Evolutionary conservation across 768 basidiomycete species (phyloP).

Genomic region (Antrodiella citrinella): DNA sequence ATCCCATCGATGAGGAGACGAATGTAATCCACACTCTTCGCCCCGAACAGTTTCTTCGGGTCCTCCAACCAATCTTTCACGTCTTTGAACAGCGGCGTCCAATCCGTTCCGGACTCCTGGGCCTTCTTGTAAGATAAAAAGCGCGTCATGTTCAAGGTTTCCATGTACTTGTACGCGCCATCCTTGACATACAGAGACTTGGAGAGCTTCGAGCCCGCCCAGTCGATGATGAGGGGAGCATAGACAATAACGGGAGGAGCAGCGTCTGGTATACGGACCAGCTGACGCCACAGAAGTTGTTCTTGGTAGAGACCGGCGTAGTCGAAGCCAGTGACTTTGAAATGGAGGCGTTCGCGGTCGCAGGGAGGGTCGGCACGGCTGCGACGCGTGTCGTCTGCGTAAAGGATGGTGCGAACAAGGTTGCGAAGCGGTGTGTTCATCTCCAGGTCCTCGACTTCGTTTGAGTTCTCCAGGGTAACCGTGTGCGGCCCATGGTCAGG

Average conservation of each 20-base stretch:
- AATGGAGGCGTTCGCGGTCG: slow-evolving; percentile 14
- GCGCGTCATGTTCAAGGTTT: no score
- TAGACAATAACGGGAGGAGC: no score
- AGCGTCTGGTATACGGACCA: slow-evolving; percentile 14
- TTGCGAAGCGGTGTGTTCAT: slow-evolving; percentile 25
- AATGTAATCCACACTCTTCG: no score
- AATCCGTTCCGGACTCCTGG: no score
- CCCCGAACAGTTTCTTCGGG: no score
- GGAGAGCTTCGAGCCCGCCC: slow-evolving; percentile 24
- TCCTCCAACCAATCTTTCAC: no score
- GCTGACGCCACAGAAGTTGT: slow-evolving; percentile 21
- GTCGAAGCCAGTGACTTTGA: slow-evolving; percentile 22
- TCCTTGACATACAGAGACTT: slow-evolving; percentile 23
- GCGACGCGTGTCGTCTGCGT: not conserved
- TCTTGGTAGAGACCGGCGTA: slow-evolving; percentile 22
- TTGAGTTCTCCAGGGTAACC: slow-evolving; percentile 10
- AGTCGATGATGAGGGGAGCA: slow-evolving; percentile 23
- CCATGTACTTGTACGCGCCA: slow-evolving; percentile 15
- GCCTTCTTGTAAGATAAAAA: no score
- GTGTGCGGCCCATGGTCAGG: slow-evolving; percentile 21
- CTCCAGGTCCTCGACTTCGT: slow-evolving; percentile 16
- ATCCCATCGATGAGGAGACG: no score
- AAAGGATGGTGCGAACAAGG: slow-evolving; percentile 16
- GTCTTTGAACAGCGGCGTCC: no score
- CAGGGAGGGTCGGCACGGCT: not conserved